Conservation (phyloP, 257 asterid genomes). For the Solanum pennellii region DNA sequence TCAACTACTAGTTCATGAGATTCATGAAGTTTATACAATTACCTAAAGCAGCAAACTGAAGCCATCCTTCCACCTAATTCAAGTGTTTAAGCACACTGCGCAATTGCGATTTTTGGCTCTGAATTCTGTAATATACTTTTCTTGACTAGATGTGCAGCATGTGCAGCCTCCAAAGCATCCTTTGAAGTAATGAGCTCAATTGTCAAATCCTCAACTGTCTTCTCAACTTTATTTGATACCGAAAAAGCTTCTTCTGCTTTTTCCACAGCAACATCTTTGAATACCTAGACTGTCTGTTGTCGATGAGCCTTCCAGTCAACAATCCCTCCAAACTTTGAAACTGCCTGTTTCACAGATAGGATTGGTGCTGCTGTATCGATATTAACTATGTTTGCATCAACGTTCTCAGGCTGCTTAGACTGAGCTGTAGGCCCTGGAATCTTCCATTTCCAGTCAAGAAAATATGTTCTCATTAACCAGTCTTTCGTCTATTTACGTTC, state of each 20-base stretch:
- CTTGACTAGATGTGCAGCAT: conserved; percentile 73
- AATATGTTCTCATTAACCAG: too few species aligned
- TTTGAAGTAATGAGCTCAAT: conserved; percentile 68
- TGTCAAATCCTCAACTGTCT: conserved; percentile 71
- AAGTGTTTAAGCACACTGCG: conserved; percentile 19
- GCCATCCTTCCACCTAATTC: neutral
- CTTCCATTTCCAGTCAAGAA: too few species aligned
- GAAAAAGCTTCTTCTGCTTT: conserved; percentile 63
- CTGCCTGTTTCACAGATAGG: conserved; percentile 78
- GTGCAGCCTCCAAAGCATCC: conserved; percentile 76
- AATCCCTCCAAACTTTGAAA: conserved; percentile 75
- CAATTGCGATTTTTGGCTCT: conserved; percentile 22
- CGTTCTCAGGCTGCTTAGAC: conserved; percentile 13
- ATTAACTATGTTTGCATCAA: conserved; percentile 24
- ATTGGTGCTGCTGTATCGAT: conserved; percentile 65
- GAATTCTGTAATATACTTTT: too few species aligned
- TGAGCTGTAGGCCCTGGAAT: conserved; percentile 7
- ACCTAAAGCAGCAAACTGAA: neutral
- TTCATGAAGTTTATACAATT: neutral
- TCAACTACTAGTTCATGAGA: neutral
- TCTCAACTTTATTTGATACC: conserved; percentile 56
- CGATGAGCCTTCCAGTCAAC: conserved; percentile 89
- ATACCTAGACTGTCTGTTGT: conserved; percentile 50
- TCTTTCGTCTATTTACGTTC: too few species aligned
- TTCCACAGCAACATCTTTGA: conserved; percentile 38